phyloP scores from a whole-genome alignment of 805 yeast genomes.

The Wickerhamiella lipophila region DNA sequence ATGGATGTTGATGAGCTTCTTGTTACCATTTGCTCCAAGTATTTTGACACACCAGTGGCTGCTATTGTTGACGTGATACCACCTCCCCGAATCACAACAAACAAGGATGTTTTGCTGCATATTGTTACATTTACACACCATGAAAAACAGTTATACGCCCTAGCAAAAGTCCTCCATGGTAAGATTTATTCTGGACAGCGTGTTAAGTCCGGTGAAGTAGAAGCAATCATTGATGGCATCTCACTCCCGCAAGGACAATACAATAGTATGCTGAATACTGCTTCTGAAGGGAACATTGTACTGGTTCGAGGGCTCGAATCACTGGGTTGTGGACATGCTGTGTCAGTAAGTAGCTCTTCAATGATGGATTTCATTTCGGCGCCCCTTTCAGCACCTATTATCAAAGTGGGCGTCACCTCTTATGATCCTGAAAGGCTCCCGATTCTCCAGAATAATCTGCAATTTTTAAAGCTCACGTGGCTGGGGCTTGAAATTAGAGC shows the following conservation, averaged over 20 bases:
- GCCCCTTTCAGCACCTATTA: conserved; percentile 34
- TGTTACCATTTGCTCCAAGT: conserved; percentile 37
- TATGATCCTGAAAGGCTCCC: conserved; percentile 67
- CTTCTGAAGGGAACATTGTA: conserved; percentile 56
- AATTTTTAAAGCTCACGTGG: conserved; percentile 49
- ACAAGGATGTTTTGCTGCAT: neutral
- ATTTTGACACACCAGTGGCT: conserved; percentile 38
- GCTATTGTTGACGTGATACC: conserved; percentile 39
- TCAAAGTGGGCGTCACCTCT: conserved; percentile 78
- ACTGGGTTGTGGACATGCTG: neutral
- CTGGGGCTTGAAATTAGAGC: conserved; percentile 55
- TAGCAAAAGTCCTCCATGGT: neutral
- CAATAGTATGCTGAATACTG: conserved; percentile 39
- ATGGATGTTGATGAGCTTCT: conserved; percentile 51
- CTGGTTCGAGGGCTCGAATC: conserved; percentile 30
- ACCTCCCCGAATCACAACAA: no score
- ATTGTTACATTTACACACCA: neutral
- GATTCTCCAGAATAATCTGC: conserved; percentile 53
- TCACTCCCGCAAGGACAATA: conserved; percentile 61
- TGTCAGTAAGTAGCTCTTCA: neutral
- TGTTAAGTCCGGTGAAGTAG: neutral
- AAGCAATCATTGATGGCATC: conserved; percentile 17
- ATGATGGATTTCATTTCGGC: no score
- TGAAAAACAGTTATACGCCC: neutral
- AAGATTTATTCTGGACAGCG: neutral